Conservation (phyloP, 441 rosid species). For the Erodium trifolium region DNA sequence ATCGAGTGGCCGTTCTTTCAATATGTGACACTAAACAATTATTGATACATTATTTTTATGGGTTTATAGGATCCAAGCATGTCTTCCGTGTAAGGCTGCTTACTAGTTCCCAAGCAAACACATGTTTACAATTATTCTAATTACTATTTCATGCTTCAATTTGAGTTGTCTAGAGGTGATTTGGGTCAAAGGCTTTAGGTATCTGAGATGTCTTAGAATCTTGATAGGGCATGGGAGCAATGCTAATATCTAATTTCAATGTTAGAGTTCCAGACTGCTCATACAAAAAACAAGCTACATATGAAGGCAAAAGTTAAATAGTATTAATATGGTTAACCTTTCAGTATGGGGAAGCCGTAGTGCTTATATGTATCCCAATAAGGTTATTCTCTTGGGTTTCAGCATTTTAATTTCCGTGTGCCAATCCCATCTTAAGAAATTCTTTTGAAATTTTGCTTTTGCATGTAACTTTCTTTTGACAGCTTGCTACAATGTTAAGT, state of each 20-base stretch:
- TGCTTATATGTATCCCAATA: background rate
- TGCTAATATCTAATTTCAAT: background rate
- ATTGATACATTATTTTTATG: background rate
- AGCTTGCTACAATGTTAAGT: background rate
- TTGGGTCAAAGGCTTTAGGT: background rate
- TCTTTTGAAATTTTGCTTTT: background rate
- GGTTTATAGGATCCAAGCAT: background rate
- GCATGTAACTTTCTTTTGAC: background rate
- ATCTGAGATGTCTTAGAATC: background rate
- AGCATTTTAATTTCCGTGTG: background rate
- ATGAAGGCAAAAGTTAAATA: background rate
- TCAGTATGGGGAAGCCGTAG: background rate
- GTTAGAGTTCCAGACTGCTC: background rate
- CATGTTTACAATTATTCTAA: background rate
- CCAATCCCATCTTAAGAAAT: background rate
- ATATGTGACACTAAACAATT: background rate
- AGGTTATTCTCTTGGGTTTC: background rate
- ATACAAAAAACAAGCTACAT: background rate
- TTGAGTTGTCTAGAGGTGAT: background rate
- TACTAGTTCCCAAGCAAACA: background rate
- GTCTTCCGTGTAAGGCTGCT: background rate
- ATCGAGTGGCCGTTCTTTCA: background rate
- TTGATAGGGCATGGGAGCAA: slow-evolving; percentile 6
- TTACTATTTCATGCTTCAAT: background rate
- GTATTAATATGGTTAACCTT: background rate